These are phyloP conservation scores for Ganoderma lingzhi DNA, from an alignment of 1,284 basidiomycete genomes.

Conservation along the genomic window DNA sequence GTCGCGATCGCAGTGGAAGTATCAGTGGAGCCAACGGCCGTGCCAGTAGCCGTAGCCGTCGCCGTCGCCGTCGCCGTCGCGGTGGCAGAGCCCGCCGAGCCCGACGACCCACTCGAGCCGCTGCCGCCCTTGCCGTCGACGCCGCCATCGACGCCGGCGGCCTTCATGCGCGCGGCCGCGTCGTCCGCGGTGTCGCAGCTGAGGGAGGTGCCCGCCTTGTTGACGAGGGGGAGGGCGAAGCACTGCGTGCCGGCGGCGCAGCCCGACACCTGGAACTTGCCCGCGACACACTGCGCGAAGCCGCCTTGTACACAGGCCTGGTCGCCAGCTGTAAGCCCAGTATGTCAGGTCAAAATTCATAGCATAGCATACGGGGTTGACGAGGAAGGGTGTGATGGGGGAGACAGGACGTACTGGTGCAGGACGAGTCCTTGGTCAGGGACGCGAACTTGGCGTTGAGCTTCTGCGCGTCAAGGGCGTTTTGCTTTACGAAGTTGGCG, in stretches of 20 bases:
- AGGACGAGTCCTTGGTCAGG: slow-evolving; percentile 49
- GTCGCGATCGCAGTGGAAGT: slow-evolving; percentile 15
- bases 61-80: slow-evolving; percentile 8
- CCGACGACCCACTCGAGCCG: slow-evolving; percentile 4
- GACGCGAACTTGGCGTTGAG: slow-evolving; percentile 57
- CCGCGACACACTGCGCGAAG: slow-evolving; percentile 54
- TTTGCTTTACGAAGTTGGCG: slow-evolving; percentile 48
- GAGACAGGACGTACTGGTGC: slow-evolving; percentile 41
- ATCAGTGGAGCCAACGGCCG: slow-evolving; percentile 14
- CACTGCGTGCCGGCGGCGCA: slow-evolving; percentile 55
- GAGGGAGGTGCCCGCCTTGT: slow-evolving; percentile 61
- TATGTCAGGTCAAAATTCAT: not conserved
- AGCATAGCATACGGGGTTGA: not conserved
- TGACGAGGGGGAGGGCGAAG: slow-evolving; percentile 66
- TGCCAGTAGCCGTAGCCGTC: slow-evolving; percentile 9
- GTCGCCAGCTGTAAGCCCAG: slow-evolving; percentile 47
- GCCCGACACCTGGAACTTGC: slow-evolving; percentile 49
- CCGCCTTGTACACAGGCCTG: slow-evolving; percentile 44
- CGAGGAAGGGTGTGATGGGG: not conserved
- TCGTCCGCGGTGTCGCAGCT: slow-evolving; percentile 62
- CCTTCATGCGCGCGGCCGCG: slow-evolving; percentile 58
- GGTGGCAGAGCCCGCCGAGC: slow-evolving; percentile 2
- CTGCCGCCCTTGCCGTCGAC: slow-evolving; percentile 37
- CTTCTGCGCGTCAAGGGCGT: slow-evolving; percentile 58
- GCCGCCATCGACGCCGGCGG: slow-evolving; percentile 56